Evolutionary conservation across 257 asterid species (phyloP).

Genomic region (Solanum sparsipilum): DNA sequence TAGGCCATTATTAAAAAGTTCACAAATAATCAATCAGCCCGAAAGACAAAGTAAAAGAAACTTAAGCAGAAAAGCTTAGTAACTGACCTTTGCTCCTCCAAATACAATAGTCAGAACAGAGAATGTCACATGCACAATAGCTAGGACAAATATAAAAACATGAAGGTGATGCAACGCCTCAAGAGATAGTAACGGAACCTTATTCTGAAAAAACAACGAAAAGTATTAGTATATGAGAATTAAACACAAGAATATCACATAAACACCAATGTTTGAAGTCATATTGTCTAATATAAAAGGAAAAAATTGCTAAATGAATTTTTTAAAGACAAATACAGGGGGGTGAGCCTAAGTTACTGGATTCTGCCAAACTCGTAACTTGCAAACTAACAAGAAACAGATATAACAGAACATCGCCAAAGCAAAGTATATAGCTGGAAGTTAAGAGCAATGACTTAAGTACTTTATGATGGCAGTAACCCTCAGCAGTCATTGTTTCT

Average conservation of each 20-base stretch:
- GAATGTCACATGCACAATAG: conserved; percentile 51
- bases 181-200: conserved; percentile 48
- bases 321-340: background rate
- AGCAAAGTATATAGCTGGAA: background rate
- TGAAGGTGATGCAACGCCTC: conserved; percentile 68
- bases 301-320: background rate
- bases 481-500: background rate
- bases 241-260: background rate
- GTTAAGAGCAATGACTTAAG: background rate
- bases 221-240: background rate
- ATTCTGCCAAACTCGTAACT: background rate
- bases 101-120: conserved; percentile 54
- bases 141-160: conserved; percentile 68
- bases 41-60: background rate
- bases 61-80: background rate
- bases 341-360: background rate
- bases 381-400: background rate
- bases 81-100: conserved; percentile 50
- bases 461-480: background rate
- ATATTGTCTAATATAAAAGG: background rate
- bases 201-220: conserved; percentile 19
- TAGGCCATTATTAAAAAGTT: background rate
- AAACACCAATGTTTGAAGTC: background rate
- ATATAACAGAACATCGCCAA: background rate
- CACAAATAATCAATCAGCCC: background rate